phyloP scores from a whole-genome alignment of 1,284 basidiomycete species.

The Schizophyllum commune region DNA sequence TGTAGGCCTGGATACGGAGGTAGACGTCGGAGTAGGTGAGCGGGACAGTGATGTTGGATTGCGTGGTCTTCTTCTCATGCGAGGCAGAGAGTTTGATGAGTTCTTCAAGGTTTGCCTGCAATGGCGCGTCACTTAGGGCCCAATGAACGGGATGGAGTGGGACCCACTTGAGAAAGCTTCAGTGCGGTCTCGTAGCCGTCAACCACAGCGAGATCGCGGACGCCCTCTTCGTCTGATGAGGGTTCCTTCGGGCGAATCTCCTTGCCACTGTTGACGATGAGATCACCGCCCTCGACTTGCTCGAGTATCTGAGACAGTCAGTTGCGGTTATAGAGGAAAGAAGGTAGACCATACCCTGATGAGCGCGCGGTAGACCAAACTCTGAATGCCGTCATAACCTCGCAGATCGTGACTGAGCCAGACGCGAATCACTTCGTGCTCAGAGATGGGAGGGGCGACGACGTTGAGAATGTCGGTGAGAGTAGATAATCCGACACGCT shows the following conservation, averaged over 20 bases:
- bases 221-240: slow-evolving; percentile 26
- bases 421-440: slow-evolving; percentile 95
- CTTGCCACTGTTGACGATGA: slow-evolving; percentile 82
- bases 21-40: slow-evolving; percentile 90
- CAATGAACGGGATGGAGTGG: neutral
- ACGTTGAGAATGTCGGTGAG: slow-evolving; percentile 89
- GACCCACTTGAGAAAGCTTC: slow-evolving; percentile 67
- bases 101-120: slow-evolving; percentile 72
- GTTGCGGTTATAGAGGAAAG: neutral
- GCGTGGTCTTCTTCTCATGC: slow-evolving; percentile 23
- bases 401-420: slow-evolving; percentile 95
- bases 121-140: slow-evolving; percentile 1
- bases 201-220: slow-evolving; percentile 29
- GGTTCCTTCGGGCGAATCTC: slow-evolving; percentile 53
- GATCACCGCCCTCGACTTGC: slow-evolving; percentile 89
- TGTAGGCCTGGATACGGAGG: slow-evolving; percentile 86
- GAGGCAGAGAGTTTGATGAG: slow-evolving; percentile 52
- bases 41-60: slow-evolving; percentile 48
- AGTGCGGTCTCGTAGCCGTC: slow-evolving; percentile 80
- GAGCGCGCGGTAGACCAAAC: slow-evolving; percentile 88
- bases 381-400: slow-evolving; percentile 93
- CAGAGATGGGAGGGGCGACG: slow-evolving; percentile 95
- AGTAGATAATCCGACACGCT: slow-evolving; percentile 79
- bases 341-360: slow-evolving; percentile 49
- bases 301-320: slow-evolving; percentile 65